Percentiles rank a stretch among this genome's conserved stretches.
These are phyloP conservation scores for Tulasnella sp. DNA, from an alignment of 768 basidiomycete genomes.

Conservation along the genomic window DNA sequence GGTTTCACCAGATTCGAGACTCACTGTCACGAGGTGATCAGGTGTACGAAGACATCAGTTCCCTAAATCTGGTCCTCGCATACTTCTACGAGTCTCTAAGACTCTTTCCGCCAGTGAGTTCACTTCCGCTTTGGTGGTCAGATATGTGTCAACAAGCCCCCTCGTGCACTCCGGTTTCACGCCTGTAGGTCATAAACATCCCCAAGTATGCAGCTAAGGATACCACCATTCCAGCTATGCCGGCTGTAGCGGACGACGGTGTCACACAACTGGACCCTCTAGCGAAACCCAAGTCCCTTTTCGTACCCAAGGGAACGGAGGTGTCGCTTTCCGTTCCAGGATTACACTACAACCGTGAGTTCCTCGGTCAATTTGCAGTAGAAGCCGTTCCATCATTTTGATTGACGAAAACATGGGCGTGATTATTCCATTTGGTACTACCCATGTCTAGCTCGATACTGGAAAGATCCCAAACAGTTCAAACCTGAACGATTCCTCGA, in stretches of 20 bases:
- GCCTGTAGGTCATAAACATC: not conserved
- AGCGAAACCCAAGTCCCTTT: not conserved
- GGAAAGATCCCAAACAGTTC: slow-evolving; percentile 9
- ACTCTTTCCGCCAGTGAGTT: slow-evolving; percentile 1
- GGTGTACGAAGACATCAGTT: slow-evolving; percentile 5
- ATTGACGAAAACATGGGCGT: no score
- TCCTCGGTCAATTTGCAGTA: not conserved
- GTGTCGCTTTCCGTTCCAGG: not conserved
- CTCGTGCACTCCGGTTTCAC: not conserved
- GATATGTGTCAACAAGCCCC: no score
- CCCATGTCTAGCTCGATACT: not conserved
- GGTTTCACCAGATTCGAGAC: no score
- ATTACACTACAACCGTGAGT: slow-evolving; percentile 13
- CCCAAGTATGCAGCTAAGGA: not conserved
- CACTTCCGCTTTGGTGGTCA: no score
- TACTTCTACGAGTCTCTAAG: slow-evolving; percentile 7
- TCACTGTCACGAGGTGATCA: not conserved
- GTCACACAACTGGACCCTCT: not conserved
- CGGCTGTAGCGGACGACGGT: not conserved
- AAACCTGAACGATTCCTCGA: slow-evolving; percentile 10
- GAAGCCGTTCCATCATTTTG: no score
- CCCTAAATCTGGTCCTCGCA: not conserved
- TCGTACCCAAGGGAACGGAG: not conserved
- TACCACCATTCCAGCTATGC: not conserved
- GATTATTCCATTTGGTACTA: no score